Evolutionary conservation across 2,329 filamentous ascomycete species (phyloP).

Genomic region (Dothistroma septosporum): DNA sequence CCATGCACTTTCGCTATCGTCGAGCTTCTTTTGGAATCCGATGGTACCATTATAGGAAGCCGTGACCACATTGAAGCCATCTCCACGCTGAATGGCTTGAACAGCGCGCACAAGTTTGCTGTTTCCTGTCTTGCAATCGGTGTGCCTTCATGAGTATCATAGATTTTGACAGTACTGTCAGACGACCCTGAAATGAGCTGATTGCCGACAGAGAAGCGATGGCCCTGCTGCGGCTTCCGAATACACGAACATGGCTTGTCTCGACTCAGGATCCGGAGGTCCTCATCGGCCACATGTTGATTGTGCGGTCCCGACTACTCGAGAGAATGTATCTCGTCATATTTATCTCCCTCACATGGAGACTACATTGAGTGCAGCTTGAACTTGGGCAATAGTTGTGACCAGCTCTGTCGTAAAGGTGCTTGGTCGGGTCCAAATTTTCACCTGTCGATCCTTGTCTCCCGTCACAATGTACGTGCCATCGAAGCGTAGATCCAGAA

Average conservation of each 20-base stretch:
- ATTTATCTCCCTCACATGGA: background rate
- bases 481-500: constrained; percentile 12
- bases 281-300: constrained; percentile 10
- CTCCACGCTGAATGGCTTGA: background rate
- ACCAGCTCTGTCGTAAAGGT: background rate
- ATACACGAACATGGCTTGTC: background rate
- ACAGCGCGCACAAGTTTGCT: constrained; percentile 5
- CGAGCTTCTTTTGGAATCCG: background rate
- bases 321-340: background rate
- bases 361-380: constrained; percentile 17
- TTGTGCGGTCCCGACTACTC: constrained; percentile 9
- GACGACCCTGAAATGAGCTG: constrained; percentile 8
- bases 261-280: background rate
- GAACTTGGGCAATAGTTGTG: constrained; percentile 1
- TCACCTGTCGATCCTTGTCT: constrained; percentile 13
- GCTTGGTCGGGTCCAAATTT: constrained; percentile 14
- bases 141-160: background rate
- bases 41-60: background rate
- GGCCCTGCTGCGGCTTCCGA: background rate
- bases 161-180: constrained; percentile 3
- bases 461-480: constrained; percentile 13
- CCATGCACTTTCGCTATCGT: background rate
- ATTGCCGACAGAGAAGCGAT: constrained; percentile 6
- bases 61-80: background rate
- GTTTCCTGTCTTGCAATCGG: constrained; percentile 8